A percentile compares a stretch with the other conserved stretches of the same genome.
Conservation (phyloP, 768 basidiomycete genomes). For the Auriculariales sp. region DNA sequence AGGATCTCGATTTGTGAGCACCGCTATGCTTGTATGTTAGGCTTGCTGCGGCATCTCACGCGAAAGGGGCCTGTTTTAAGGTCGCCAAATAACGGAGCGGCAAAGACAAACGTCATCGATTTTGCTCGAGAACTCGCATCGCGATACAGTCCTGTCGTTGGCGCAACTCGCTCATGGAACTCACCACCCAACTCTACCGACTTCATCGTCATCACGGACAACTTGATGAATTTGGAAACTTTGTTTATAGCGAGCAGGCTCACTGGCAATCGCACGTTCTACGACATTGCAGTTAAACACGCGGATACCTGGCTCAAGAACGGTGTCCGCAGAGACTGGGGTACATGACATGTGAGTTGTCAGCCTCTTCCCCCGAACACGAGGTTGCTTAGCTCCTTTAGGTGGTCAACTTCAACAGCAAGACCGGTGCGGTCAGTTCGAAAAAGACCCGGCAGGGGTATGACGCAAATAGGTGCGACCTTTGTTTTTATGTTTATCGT, state of each 20-base stretch:
- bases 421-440: constrained; percentile 42
- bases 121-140: constrained; percentile 43
- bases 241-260: constrained; percentile 13
- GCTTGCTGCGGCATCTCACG: too few relatives aligned
- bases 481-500: neutral
- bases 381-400: too few relatives aligned
- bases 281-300: constrained; percentile 46
- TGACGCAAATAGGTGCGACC: constrained; percentile 25
- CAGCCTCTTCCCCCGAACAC: too few relatives aligned
- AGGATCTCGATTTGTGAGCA: constrained; percentile 22
- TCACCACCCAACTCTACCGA: neutral
- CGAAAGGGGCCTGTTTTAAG: constrained; percentile 34
- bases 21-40: too few relatives aligned
- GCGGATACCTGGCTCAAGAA: constrained; percentile 54
- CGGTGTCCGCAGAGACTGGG: constrained; percentile 31
- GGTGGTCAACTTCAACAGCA: constrained; percentile 54
- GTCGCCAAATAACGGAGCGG: constrained; percentile 33
- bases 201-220: constrained; percentile 49
- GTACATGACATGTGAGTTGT: constrained; percentile 19
- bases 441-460: constrained; percentile 49
- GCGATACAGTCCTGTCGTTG: constrained; percentile 43
- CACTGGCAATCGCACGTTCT: constrained; percentile 43
- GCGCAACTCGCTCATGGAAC: constrained; percentile 11
- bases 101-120: constrained; percentile 36
- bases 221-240: constrained; percentile 65